Conservation (phyloP, 306 rosid species). For the Herpetospermum pedunculosum region DNA sequence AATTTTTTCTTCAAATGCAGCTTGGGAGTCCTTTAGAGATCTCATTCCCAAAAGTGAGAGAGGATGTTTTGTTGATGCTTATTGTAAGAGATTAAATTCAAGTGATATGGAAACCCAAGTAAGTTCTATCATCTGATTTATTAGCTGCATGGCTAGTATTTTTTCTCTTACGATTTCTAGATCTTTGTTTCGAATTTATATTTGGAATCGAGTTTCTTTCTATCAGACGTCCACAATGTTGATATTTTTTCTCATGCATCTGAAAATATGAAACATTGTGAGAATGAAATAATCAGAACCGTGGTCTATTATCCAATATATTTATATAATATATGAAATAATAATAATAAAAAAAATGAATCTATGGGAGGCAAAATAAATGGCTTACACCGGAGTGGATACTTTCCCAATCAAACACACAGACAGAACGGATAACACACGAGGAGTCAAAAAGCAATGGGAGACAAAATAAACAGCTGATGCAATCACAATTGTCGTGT, state of each 20-base stretch:
- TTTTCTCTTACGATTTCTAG: not conserved
- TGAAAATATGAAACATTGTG: not conserved
- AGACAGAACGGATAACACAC: not conserved
- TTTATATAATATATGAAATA: not conserved
- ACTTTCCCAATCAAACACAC: not conserved
- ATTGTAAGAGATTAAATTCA: slow-evolving; percentile 75
- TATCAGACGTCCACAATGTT: not conserved
- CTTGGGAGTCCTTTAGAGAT: slow-evolving; percentile 91
- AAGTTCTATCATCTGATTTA: slow-evolving; percentile 11
- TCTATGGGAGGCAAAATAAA: not conserved
- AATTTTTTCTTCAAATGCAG: slow-evolving; percentile 26
- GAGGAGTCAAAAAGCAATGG: not conserved
- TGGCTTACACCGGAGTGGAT: not conserved
- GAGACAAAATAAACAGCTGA: not conserved
- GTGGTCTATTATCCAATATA: not conserved
- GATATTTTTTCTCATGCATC: not conserved
- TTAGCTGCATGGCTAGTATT: not conserved
- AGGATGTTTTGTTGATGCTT: slow-evolving; percentile 62
- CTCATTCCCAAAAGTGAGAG: slow-evolving; percentile 78
- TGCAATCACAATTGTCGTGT: not conserved
- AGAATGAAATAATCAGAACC: not conserved
- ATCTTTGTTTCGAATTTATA: not conserved
- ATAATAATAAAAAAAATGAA: not conserved
- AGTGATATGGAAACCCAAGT: slow-evolving; percentile 66
- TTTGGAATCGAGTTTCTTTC: not conserved